A percentile compares a stretch with the other conserved stretches of the same genome.
phyloP scores from a whole-genome alignment of 1,139 yeast species.

The Yamadazyma taylorii region DNA sequence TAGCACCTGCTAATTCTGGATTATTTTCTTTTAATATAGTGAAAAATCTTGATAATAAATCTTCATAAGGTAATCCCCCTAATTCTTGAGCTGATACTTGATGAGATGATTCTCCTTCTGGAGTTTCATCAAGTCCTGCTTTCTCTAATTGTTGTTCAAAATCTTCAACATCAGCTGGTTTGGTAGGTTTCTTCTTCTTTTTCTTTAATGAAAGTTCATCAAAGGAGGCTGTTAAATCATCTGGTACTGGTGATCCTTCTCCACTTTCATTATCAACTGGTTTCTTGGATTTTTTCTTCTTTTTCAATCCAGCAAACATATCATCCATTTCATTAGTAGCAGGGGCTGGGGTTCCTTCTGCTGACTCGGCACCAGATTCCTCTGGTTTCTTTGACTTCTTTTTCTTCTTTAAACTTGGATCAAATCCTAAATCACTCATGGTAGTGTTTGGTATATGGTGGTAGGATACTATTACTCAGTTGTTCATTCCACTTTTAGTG shows the following conservation, averaged over 20 bases:
- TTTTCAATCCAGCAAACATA: constrained; percentile 54
- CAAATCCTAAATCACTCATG: constrained; percentile 71
- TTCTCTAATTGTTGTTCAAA: constrained; percentile 88
- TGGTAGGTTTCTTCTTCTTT: constrained; percentile 79
- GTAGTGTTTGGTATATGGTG: constrained; percentile 2
- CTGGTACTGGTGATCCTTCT: constrained; percentile 40
- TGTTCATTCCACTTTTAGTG: constrained; percentile 2
- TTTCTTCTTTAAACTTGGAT: constrained; percentile 80
- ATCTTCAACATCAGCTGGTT: constrained; percentile 62
- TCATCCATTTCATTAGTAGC: constrained; percentile 39
- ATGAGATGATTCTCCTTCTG: constrained; percentile 22
- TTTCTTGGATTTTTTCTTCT: constrained; percentile 53
- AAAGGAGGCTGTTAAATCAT: constrained; percentile 61
- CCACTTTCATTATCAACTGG: constrained; percentile 30
- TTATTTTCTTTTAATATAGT: constrained; percentile 83
- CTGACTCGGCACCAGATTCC: constrained; percentile 36
- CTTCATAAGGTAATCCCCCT: constrained; percentile 63
- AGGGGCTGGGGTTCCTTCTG: constrained; percentile 32
- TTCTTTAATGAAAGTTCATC: constrained; percentile 79
- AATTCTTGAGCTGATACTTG: constrained; percentile 18
- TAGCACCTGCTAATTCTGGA: constrained; percentile 97
- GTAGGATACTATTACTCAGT: not conserved
- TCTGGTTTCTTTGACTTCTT: constrained; percentile 63
- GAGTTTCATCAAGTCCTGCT: constrained; percentile 75
- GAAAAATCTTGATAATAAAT: constrained; percentile 81